Base-by-base conservation (phyloP, 2,329 filamentous ascomycete genomes). In the Colletotrichum siamense region DNA sequence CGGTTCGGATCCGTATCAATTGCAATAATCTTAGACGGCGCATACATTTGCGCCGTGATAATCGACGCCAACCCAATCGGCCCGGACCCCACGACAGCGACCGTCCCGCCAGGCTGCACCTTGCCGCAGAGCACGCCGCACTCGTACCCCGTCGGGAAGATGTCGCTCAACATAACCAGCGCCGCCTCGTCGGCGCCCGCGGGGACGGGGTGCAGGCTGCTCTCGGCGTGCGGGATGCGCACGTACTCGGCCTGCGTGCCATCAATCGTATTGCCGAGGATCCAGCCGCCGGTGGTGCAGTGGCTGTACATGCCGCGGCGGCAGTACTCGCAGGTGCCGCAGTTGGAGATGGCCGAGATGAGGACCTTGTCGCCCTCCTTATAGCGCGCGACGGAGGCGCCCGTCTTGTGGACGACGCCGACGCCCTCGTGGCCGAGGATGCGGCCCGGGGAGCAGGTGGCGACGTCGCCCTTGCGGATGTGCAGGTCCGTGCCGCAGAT, bases 221-320 rank as follows among this genome's bases (percentile, higher is more conserved):
- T 93, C 80, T 94, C 92, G 1, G 92, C 92, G 76, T 91, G 93
- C 0, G 92, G 92, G 4, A 94, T 89, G 3, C 91, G 87, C 26
- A 94, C 84, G 76, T 91, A 94, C 81, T 94, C 81, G 68, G 81
- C 90, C 79, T 91, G 89, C 0, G 88, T 91, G 61, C 89, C 89
- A 77, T 91, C 88, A 24, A 88, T 85, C 0, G 83, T 84, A 79
- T 92, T 88, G 24, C 90, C 90, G 3, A 92, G 82, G 7, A 87
- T 84, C 90, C 90, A 92, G 6, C 90, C 89, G 30, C 89, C 90
- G 15, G 86, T 87, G 9, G 83, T 83, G 81, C 90, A 92, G 77
- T 90, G 89, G 32, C 88, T 88, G 74, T 85, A 84, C 87, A 91
- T 89, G 26, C 87, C 87, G 63, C 82, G 82, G 8, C 86, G 86